Evolutionary conservation across 306 rosid genomes (phyloP), one percentile per base, ranked within the genome.

Genomic region (Cucumis hystrix): DNA sequence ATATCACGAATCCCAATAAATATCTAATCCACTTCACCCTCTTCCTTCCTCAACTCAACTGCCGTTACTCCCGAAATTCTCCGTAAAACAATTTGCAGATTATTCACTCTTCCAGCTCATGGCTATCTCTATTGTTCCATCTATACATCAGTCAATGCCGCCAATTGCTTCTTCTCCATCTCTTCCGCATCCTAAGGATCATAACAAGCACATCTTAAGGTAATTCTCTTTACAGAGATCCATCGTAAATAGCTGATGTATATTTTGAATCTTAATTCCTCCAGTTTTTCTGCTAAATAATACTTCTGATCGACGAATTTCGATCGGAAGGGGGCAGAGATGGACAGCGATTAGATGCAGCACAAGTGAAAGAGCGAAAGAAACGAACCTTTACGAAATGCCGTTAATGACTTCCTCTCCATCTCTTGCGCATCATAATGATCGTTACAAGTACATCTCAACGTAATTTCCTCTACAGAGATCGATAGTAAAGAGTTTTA

Each of bases 271-370:
- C n/a, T 13, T 68, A 12, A 21, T 10, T 10, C 35, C 37, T 68
- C 9, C 55, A 8, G 41, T 43, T 20, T 20, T 68, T 12, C 51
- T 66, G 28, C 52, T 66, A 9, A 11, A 4, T 33, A 15, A 16
- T 35, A 30, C 70, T 63, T 63, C 16, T 17, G 73, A 66, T 12
- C 6, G 10, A 33, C 35, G 7, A n/a, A 45, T 75, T 59, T 47
- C 21, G 71, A 14, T 6, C 30, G 20, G 17, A 54, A 56, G 89
- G 84, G 81, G 83, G 82, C 85, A 80, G 77, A 79, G 83, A 56
- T 11, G 67, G 60, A 10, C 76, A 74, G 58, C 77, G 72, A 82
- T 84, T 23, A 78, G 87, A 87, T 89, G 97, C 74, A 82, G 89
- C 76, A 64, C 57, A 30, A 81, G 79, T 37, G 76, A 69, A 51